Evolutionary conservation across 2,329 filamentous ascomycete genomes (phyloP).

Genomic region (Fusarium sp.): DNA sequence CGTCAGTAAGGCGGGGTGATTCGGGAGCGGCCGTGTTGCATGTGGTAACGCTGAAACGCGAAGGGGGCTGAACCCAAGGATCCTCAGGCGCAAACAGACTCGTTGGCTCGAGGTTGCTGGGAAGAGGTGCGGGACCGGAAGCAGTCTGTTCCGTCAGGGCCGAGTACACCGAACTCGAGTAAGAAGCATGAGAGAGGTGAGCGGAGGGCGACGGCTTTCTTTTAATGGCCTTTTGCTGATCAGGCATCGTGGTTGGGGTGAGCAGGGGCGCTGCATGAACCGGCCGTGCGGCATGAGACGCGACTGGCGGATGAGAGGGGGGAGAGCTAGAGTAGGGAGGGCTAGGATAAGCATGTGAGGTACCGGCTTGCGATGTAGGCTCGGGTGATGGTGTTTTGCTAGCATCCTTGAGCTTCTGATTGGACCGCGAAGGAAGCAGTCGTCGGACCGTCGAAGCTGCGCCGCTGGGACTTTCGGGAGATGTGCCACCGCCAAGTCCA

Average conservation of each 20-base stretch:
- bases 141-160: conserved; percentile 41
- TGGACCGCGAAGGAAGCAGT: conserved; percentile 50
- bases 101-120: conserved; percentile 22
- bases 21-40: conserved; percentile 62
- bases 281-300: conserved; percentile 14
- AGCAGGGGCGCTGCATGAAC: conserved; percentile 40
- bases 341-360: conserved; percentile 48
- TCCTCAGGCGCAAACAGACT: conserved; percentile 42
- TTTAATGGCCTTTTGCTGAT: conserved; percentile 54
- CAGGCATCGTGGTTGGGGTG: conserved; percentile 36
- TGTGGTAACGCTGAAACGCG: conserved; percentile 74
- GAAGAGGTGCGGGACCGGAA: conserved; percentile 21
- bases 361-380: conserved; percentile 21
- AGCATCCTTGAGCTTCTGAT: conserved; percentile 47
- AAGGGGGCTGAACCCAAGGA: conserved; percentile 64
- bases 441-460: conserved; percentile 49
- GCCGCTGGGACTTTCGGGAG: conserved; percentile 51
- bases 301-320: conserved; percentile 23
- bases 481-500: conserved; percentile 40
- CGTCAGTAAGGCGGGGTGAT: conserved; percentile 41
- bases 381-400: conserved; percentile 41
- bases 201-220: conserved; percentile 58
- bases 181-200: conserved; percentile 44
- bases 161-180: conserved; percentile 53
- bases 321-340: conserved; percentile 48